Evolutionary conservation across 441 rosid genomes (phyloP).

Genomic region (Populus hybrid): DNA sequence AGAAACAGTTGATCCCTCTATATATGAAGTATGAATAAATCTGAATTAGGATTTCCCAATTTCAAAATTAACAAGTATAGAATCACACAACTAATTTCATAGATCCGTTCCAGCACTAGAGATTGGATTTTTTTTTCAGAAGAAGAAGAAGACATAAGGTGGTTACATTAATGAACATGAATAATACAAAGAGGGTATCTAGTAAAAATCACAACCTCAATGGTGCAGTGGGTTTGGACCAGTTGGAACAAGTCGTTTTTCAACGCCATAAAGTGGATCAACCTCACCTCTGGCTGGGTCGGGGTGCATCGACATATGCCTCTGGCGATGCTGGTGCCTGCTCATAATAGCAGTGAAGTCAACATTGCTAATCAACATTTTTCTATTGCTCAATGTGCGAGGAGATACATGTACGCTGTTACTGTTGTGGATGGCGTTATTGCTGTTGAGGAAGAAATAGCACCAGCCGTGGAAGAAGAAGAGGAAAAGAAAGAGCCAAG

Average conservation of each 20-base stretch:
- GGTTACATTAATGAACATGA: conserved; percentile 15
- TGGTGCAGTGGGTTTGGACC: conserved; percentile 95
- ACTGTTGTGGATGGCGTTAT: neutral
- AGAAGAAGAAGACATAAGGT: conserved; percentile 7
- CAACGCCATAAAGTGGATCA: conserved; percentile 49
- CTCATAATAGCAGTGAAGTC: conserved; percentile 47
- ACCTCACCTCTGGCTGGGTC: conserved; percentile 26
- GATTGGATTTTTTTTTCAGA: neutral
- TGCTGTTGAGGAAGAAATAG: neutral
- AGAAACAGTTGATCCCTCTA: neutral
- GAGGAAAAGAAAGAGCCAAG: conserved; percentile 22
- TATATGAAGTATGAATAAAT: conserved; percentile 5
- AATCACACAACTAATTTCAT: conserved; percentile 21
- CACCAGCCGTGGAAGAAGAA: conserved; percentile 18
- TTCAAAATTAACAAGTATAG: conserved; percentile 19
- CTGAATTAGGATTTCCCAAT: neutral
- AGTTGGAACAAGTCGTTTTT: conserved; percentile 66
- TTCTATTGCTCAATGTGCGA: conserved; percentile 16
- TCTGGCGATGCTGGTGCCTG: conserved; percentile 3
- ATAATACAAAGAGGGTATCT: conserved; percentile 13
- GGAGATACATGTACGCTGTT: neutral
- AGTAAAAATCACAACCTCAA: conserved; percentile 26
- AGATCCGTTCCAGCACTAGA: neutral
- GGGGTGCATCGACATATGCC: conserved; percentile 1
- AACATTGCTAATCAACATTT: conserved; percentile 31